Conservation (phyloP, 164 flowering plant species). For the Stephania yunnanensis region DNA sequence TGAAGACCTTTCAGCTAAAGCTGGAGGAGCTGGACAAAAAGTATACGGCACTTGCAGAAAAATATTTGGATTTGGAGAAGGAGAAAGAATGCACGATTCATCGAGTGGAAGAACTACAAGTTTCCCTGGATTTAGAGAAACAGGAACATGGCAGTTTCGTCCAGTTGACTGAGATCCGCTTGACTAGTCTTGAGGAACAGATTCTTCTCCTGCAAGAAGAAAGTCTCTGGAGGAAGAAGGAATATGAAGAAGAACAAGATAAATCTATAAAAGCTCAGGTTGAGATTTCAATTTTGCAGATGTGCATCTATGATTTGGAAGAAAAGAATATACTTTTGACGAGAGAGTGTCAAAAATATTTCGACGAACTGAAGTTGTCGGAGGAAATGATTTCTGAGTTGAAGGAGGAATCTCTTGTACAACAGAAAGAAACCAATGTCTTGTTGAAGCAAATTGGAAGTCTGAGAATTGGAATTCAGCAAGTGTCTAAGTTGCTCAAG, state of each 20-base stretch:
- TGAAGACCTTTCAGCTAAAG: constrained; percentile 43
- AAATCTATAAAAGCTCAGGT: constrained; percentile 62
- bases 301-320: constrained; percentile 58
- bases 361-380: constrained; percentile 53
- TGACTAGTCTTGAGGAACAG: constrained; percentile 45
- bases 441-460: constrained; percentile 50
- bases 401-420: constrained; percentile 59
- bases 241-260: constrained; percentile 65
- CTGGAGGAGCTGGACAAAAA: constrained; percentile 51
- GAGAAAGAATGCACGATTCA: constrained; percentile 44
- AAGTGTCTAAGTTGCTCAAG: constrained; percentile 48
- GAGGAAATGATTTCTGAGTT: constrained; percentile 56
- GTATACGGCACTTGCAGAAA: constrained; percentile 48
- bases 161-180: constrained; percentile 37
- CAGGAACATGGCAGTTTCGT: constrained; percentile 43
- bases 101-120: constrained; percentile 54
- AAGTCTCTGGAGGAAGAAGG: constrained; percentile 39
- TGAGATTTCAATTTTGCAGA: constrained; percentile 69
- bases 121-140: constrained; percentile 42
- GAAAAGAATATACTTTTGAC: constrained; percentile 47
- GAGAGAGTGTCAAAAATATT: constrained; percentile 57
- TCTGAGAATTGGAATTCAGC: constrained; percentile 43
- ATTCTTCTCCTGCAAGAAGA: constrained; percentile 55
- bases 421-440: constrained; percentile 54
- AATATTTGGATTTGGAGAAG: constrained; percentile 43